phyloP scores from a whole-genome alignment of 768 basidiomycete genomes.

The Boletellus ananas region DNA sequence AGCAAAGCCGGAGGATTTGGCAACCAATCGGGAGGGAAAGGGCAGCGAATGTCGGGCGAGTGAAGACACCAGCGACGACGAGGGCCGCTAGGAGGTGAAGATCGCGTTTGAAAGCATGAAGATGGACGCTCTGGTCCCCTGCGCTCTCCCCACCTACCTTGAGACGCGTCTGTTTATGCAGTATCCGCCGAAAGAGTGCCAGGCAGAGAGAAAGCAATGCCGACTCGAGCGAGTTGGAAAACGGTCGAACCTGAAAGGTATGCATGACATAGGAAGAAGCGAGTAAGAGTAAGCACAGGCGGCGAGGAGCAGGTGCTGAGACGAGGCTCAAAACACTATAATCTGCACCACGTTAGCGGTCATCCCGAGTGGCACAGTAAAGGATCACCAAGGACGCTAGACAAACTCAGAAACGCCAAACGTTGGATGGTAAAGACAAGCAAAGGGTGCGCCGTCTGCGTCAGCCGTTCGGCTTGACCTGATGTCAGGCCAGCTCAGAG shows the following conservation, averaged over 20 bases:
- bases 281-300: conserved; percentile 26
- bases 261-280: conserved; percentile 35
- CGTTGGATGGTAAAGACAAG: conserved; percentile 31
- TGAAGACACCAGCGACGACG: conserved; percentile 31
- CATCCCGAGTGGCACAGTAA: background rate
- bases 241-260: conserved; percentile 39
- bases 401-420: conserved; percentile 28
- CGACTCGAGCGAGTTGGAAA: conserved; percentile 38
- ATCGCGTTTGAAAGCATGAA: conserved; percentile 8
- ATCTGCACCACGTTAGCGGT: conserved; percentile 19
- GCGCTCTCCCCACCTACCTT: background rate
- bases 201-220: conserved; percentile 30
- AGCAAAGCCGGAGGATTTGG: conserved; percentile 20
- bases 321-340: conserved; percentile 22
- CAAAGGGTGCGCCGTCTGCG: conserved; percentile 3
- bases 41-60: conserved; percentile 34
- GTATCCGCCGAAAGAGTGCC: conserved; percentile 20
- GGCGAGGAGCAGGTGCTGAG: conserved; percentile 14
- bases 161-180: background rate
- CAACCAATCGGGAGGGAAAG: conserved; percentile 32
- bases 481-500: conserved; percentile 3
- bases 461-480: conserved; percentile 10
- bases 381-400: conserved; percentile 32
- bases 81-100: conserved; percentile 26
- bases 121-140: background rate